A percentile compares a stretch with the other conserved stretches of the same genome.
phyloP scores from a whole-genome alignment of 83 land plant species.

The Isoetes engelmannii region DNA sequence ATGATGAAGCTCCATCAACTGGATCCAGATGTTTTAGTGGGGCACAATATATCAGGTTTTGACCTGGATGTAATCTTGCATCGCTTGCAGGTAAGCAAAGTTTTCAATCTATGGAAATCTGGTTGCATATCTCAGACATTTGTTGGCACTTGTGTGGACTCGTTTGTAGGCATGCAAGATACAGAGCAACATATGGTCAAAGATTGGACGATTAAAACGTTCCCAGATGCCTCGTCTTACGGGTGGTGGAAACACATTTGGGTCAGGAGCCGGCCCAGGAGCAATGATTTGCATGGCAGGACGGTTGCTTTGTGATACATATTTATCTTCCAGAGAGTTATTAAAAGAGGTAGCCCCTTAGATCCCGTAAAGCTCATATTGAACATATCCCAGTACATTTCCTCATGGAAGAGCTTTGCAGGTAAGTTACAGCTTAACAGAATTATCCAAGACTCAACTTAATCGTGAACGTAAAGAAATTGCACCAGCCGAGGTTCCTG shows the following conservation, averaged over 20 bases:
- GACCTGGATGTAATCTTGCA: constrained; percentile 94
- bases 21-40: constrained; percentile 94
- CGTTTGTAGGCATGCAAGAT: constrained; percentile 57
- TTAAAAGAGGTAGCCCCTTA: constrained; percentile 61
- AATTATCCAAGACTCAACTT: constrained; percentile 77
- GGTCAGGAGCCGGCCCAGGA: constrained; percentile 92
- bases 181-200: constrained; percentile 87
- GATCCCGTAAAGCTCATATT: background rate
- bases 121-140: too few species aligned
- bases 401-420: constrained; percentile 16
- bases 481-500: constrained; percentile 69
- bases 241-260: constrained; percentile 65
- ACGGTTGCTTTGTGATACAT: constrained; percentile 92
- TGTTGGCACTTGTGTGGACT: too few species aligned
- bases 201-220: constrained; percentile 85
- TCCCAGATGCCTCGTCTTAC: constrained; percentile 80
- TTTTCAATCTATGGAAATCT: too few species aligned
- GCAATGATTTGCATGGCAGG: constrained; percentile 91
- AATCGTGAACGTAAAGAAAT: constrained; percentile 84
- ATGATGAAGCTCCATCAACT: constrained; percentile 83
- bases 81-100: constrained; percentile 62
- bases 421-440: constrained; percentile 93
- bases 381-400: background rate
- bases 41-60: constrained; percentile 99
- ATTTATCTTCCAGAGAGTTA: constrained; percentile 80